Evolutionary conservation across 495 filamentous ascomycete genomes (phyloP).

Genomic region (Venustampulla echinocandica): DNA sequence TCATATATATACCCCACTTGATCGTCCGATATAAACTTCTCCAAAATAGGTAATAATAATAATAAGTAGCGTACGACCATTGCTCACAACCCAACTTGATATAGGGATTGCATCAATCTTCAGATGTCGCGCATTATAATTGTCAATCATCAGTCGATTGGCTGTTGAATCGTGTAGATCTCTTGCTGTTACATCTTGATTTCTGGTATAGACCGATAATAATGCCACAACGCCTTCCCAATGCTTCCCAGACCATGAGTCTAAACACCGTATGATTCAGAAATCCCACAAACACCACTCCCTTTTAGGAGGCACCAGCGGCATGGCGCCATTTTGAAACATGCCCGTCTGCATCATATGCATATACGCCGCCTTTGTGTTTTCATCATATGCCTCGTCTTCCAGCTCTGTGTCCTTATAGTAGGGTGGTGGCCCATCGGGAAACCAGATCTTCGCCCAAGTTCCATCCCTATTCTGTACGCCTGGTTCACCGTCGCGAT

Average conservation of each 20-base stretch:
- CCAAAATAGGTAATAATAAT: too few species aligned
- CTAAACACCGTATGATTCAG: slow-evolving; percentile 1
- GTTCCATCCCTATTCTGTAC: slow-evolving; percentile 3
- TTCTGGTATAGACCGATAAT: too few species aligned
- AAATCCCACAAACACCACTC: slow-evolving; percentile 24
- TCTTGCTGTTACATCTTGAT: too few species aligned
- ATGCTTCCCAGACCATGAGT: background rate
- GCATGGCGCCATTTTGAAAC: slow-evolving; percentile 18
- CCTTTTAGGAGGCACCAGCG: slow-evolving; percentile 20
- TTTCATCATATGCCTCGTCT: slow-evolving; percentile 14
- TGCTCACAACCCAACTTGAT: too few species aligned
- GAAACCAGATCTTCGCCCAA: slow-evolving; percentile 25
- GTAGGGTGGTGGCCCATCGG: slow-evolving; percentile 16
- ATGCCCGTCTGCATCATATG: slow-evolving; percentile 5
- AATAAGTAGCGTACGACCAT: too few species aligned
- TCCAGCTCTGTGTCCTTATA: slow-evolving; percentile 8
- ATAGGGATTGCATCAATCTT: too few species aligned
- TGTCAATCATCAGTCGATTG: too few species aligned
- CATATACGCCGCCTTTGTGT: slow-evolving; percentile 13
- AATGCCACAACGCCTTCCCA: background rate
- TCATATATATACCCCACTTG: too few species aligned
- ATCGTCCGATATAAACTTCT: too few species aligned
- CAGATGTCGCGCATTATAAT: too few species aligned
- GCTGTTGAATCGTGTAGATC: too few species aligned
- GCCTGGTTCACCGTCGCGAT: slow-evolving; percentile 15